phyloP scores from a whole-genome alignment of 805 yeast genomes.

The Isabelozyma gotoi region DNA sequence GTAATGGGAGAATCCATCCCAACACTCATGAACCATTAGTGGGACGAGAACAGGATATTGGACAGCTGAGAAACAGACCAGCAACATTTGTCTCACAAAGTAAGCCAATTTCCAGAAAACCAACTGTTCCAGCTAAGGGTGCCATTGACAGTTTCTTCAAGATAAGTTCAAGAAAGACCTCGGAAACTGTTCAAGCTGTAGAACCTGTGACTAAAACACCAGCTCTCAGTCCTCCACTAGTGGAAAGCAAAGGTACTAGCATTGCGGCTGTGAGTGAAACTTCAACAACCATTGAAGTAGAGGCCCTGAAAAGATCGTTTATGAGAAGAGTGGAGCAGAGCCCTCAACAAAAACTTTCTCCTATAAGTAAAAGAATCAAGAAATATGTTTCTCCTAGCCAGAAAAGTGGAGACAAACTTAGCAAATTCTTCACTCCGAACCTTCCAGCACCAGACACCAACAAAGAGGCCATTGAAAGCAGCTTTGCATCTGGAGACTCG shows the following conservation, averaged over 20 bases:
- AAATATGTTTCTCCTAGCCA: constrained; percentile 5
- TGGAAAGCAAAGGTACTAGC: too few species aligned
- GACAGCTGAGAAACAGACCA: background rate
- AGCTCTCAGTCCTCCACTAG: constrained; percentile 1
- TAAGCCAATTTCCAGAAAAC: background rate
- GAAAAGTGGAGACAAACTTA: constrained; percentile 3
- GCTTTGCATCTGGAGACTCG: constrained; percentile 23
- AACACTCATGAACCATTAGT: constrained; percentile 46
- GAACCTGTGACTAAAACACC: constrained; percentile 2
- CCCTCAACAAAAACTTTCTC: constrained; percentile 11
- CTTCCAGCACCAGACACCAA: background rate
- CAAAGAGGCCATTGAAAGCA: background rate
- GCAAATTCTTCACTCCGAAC: constrained; percentile 12
- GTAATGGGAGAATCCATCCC: constrained; percentile 71
- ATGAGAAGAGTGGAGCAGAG: constrained; percentile 16
- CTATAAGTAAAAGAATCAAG: constrained; percentile 15
- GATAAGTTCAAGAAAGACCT: constrained; percentile 1
- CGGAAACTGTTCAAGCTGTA: too few species aligned
- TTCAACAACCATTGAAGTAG: too few species aligned
- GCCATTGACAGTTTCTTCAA: constrained; percentile 7
- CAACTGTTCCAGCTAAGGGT: background rate
- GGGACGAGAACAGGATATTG: constrained; percentile 45
- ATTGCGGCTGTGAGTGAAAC: too few species aligned
- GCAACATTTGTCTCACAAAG: background rate
- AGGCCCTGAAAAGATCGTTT: constrained; percentile 15